These are phyloP conservation scores for Lasiodiplodia gonubiensis DNA, from an alignment of 2,329 filamentous ascomycete species.

Conservation along the genomic window DNA sequence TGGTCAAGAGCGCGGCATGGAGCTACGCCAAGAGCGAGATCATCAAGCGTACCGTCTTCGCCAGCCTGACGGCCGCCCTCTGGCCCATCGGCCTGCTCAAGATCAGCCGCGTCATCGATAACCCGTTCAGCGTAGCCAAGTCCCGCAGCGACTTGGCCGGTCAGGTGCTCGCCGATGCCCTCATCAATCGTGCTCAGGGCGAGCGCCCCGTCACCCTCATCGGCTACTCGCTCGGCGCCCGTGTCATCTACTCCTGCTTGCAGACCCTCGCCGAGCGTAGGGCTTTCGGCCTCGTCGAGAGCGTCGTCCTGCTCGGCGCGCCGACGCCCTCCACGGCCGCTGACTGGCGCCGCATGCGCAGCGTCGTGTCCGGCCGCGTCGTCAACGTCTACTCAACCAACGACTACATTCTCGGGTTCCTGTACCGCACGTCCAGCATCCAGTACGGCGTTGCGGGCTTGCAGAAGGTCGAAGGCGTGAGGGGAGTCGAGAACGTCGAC, in stretches of 20 bases:
- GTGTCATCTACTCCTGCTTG: conserved; percentile 83
- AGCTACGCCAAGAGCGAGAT: conserved; percentile 74
- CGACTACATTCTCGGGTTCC: conserved; percentile 83
- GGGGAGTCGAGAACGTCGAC: conserved; percentile 67
- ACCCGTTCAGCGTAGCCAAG: conserved; percentile 79
- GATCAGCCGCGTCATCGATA: conserved; percentile 69
- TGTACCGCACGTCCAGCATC: conserved; percentile 84
- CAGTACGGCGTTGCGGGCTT: conserved; percentile 84
- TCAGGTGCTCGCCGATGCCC: conserved; percentile 76
- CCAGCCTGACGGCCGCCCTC: conserved; percentile 53
- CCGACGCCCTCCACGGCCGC: conserved; percentile 73
- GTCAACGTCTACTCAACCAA: conserved; percentile 90
- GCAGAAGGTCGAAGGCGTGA: conserved; percentile 72
- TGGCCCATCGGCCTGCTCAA: conserved; percentile 57
- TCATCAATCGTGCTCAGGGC: conserved; percentile 82
- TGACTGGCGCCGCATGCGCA: conserved; percentile 78
- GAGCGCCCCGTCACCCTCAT: conserved; percentile 80
- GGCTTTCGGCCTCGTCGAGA: conserved; percentile 84
- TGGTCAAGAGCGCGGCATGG: conserved; percentile 85
- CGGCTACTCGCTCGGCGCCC: conserved; percentile 81
- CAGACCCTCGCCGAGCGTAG: conserved; percentile 75
- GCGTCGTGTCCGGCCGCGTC: conserved; percentile 79
- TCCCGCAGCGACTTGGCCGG: conserved; percentile 81
- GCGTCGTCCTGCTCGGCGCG: conserved; percentile 80
- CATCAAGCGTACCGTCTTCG: conserved; percentile 65